Evolutionary conservation across 2,329 filamentous ascomycete genomes (phyloP), one percentile per base, ranked within the genome.

Genomic region (Simplicillium sp.): DNA sequence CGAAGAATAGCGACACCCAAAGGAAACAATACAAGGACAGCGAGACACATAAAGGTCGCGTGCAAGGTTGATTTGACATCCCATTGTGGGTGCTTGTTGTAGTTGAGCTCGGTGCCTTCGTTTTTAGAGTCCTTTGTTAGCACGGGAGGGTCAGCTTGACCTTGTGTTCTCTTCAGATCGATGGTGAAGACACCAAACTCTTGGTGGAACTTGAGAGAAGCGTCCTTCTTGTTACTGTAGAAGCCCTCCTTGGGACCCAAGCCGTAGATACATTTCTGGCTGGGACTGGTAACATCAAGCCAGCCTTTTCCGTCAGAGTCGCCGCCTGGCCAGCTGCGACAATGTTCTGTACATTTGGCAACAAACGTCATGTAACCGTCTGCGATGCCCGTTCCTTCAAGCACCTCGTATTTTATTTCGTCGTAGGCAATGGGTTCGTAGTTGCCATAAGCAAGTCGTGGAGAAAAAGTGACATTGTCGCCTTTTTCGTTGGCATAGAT

Each of bases 121-220:
- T 51, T 57, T 32, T 53, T 46, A 12, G 58, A 58, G 8, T 55
- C 49, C 14, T 52, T 50, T 15, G 54, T 54, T 34, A 71, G 56
- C 37, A 51, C 54, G 2, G 72, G 67, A 1, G 69, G 57, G 4
- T 64, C 66, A 4, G 55, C 58, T 2, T 51, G 40, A 3, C 72
- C 73, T 4, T 67, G 63, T 0, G 77, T 76, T 34, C 62, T 61
- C 17, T 60, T 61, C 56, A 81, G 61, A 52, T 81, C 67, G 54
- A 81, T 68, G 2, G 57, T 62, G 54, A 82, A 81, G 7, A 56
- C 54, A 35, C 77, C 76, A 47, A 72, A 75, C 35, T 62, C 64
- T 34, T 58, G 53, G 53, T 82, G 78, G 34, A 69, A 67, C 50
- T 67, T 67, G 41, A 80, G 61, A 11, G 59, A 58, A 0, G 69